Evolutionary conservation across 352 stramenopile genomes (phyloP), one percentile per base, ranked within the genome.

Genomic region (Sclerospora graminicola): DNA sequence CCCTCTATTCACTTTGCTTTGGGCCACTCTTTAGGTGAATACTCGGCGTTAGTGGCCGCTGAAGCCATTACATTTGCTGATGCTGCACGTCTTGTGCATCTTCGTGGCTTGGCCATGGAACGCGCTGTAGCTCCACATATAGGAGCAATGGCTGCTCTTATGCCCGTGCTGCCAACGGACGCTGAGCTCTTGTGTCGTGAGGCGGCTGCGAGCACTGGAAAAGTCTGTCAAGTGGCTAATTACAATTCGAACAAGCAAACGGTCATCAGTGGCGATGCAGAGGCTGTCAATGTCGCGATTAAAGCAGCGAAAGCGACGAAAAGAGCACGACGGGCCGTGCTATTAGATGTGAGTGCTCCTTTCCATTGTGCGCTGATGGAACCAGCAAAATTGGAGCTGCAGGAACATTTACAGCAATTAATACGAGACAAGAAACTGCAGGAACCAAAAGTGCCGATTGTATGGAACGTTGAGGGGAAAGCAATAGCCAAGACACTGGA

Each of bases 191-290:
- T 86, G 47, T 89, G 73, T 46, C 45, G 45, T 24, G 34, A 66
- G 29, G 69, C 68, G 4, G 57, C 67, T 9, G 36, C 45, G 1
- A 48, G 57, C 37, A 64, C 65, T 0, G 41, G 49, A 10, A 63
- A 59, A 26, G 62, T 80, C 5, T 92, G 81, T 47, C 60, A 84
- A 46, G 78, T 92, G 28, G 80, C 82, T 47, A 94, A 94, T 62
- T 88, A 89, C 63, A 94, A 94, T 63, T 90, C 77, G 8, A 84
- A 53, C 54, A 88, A 86, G 59, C 82, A 94, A 68, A 75, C 75
- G 20, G 82, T 94, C 39, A 75, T 94, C 56, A 92, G 78, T 41
- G 82, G 82, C 24, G 46, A 77, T 23, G 45, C 44, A 10, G 15
- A 34, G 0, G 69, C 78, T 10, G 74, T 94, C 0, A 51, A 75